Evolutionary conservation across 2,329 filamentous ascomycete genomes (phyloP).

Genomic region (Teratosphaeria viscida): DNA sequence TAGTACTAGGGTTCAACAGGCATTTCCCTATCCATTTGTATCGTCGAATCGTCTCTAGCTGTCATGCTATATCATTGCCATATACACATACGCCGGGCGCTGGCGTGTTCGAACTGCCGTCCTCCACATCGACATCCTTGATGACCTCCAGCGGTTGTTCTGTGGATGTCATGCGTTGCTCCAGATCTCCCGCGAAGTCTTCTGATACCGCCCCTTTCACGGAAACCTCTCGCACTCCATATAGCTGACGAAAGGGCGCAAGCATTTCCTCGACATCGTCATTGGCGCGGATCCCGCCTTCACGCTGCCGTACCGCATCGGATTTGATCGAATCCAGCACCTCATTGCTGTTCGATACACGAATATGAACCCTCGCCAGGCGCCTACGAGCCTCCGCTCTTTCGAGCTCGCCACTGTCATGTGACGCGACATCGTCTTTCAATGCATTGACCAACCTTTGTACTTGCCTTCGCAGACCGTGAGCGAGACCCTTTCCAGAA

Average conservation of each 20-base stretch:
- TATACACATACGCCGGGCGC: slow-evolving; percentile 15
- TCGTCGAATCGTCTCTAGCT: neutral
- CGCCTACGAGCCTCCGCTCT: neutral
- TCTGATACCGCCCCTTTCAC: slow-evolving; percentile 31
- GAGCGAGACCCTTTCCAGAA: slow-evolving; percentile 33
- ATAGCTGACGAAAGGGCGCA: slow-evolving; percentile 30
- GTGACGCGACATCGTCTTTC: slow-evolving; percentile 10
- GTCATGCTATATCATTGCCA: slow-evolving; percentile 11
- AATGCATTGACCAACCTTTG: slow-evolving; percentile 31
- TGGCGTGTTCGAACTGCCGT: slow-evolving; percentile 5
- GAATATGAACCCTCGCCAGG: slow-evolving; percentile 15
- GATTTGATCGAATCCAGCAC: slow-evolving; percentile 21
- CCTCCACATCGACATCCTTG: slow-evolving; percentile 2
- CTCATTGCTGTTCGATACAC: slow-evolving; percentile 23
- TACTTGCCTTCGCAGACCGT: slow-evolving; percentile 33
- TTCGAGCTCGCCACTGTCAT: neutral
- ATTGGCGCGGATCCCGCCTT: slow-evolving; percentile 20
- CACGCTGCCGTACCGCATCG: slow-evolving; percentile 17
- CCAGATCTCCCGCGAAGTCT: slow-evolving; percentile 23
- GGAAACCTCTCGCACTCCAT: slow-evolving; percentile 25
- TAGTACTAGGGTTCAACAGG: no score
- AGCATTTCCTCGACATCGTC: slow-evolving; percentile 32
- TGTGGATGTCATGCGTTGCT: neutral
- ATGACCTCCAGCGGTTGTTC: neutral
- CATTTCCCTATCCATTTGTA: no score